These are phyloP conservation scores for Tetrahymena malaccensis DNA, from an alignment of 73 alveolate genomes.

Conservation along the genomic window DNA sequence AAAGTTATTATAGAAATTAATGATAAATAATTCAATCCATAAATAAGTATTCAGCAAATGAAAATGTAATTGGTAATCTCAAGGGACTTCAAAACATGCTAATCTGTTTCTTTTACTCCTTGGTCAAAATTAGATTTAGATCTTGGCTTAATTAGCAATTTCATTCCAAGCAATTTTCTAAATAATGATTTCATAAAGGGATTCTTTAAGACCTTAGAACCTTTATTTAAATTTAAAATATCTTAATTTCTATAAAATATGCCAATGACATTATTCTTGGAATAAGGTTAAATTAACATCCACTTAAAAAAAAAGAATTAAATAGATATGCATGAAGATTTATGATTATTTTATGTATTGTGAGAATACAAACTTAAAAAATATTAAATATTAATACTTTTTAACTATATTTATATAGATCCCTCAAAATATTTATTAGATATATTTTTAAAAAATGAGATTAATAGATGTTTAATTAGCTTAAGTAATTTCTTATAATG, in stretches of 20 bases:
- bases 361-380: no score
- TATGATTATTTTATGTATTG: neutral
- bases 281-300: neutral
- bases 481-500: no score
- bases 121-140: neutral
- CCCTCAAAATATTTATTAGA: no score
- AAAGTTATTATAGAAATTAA: neutral
- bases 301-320: neutral
- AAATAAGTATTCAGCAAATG: neutral
- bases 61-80: neutral
- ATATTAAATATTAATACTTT: neutral
- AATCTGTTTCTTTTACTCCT: neutral
- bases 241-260: neutral
- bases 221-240: neutral
- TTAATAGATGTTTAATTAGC: no score
- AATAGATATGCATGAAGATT: neutral
- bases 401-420: no score
- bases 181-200: neutral
- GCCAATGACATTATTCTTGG: neutral
- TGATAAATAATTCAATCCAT: neutral
- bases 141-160: neutral
- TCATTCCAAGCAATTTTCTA: neutral
- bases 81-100: neutral
- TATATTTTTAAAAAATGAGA: no score
- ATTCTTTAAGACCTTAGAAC: neutral